A percentile compares a stretch with the other conserved stretches of the same genome.
phyloP scores from a whole-genome alignment of 2,329 filamentous ascomycete species.

The Venturia asperata region DNA sequence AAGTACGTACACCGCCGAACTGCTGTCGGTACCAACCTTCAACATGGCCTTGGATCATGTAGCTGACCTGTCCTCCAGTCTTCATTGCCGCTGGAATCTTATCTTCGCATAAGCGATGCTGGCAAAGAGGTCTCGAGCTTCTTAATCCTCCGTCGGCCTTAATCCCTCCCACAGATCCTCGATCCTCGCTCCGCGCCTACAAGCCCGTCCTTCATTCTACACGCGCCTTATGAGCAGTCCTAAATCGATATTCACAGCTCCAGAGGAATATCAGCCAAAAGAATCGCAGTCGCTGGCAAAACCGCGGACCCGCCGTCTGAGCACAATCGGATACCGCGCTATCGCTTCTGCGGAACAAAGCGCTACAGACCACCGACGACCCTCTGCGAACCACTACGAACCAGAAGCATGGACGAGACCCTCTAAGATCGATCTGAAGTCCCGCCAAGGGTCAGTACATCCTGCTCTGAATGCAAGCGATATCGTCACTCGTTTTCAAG shows the following conservation, averaged over 20 bases:
- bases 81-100: neutral
- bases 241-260: conserved; percentile 18
- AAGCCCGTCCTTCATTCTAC: neutral
- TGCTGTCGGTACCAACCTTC: neutral
- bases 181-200: neutral
- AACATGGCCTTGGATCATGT: neutral
- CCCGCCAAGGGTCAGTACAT: neutral
- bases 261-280: conserved; percentile 12
- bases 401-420: conserved; percentile 15
- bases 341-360: neutral
- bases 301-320: neutral
- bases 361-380: neutral
- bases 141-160: neutral
- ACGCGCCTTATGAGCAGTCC: conserved; percentile 16
- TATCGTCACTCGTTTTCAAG: conserved; percentile 7
- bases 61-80: neutral
- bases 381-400: conserved; percentile 1
- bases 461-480: neutral
- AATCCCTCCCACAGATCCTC: neutral
- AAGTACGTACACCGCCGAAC: neutral
- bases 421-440: conserved; percentile 1
- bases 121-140: neutral
- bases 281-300: neutral
- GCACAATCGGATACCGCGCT: neutral
- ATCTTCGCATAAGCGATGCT: conserved; percentile 3